Conservation (phyloP, 1,139 yeast genomes). For the Saccharomyces hybrid region DNA sequence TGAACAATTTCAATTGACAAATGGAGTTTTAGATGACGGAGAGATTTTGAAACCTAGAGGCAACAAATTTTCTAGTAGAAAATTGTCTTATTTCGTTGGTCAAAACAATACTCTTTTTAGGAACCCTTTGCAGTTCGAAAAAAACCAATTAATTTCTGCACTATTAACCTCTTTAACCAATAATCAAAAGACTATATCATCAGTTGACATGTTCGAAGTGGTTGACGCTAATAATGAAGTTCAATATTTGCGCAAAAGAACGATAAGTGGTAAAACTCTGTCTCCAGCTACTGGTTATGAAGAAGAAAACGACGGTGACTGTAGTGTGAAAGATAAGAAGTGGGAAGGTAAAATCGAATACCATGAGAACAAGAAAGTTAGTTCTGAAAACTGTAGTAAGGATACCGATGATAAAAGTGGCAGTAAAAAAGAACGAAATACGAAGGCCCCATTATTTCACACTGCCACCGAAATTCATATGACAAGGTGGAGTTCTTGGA, state of each 20-base stretch:
- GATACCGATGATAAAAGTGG: not conserved
- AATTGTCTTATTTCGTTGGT: not conserved
- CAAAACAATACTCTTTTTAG: conserved; percentile 7
- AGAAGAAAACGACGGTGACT: not conserved
- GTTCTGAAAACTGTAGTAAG: not conserved
- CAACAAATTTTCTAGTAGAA: conserved; percentile 7
- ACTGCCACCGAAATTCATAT: conserved; percentile 11
- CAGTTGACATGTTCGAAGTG: not conserved
- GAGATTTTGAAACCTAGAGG: not conserved
- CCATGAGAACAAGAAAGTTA: conserved; percentile 2
- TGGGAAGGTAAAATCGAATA: not conserved
- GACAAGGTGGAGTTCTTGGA: conserved; percentile 10
- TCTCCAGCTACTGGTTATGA: not conserved
- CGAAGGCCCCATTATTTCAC: conserved; percentile 4
- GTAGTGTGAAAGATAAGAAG: not conserved
- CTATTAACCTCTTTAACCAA: conserved; percentile 1
- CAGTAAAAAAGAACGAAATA: not conserved
- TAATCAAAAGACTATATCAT: not conserved
- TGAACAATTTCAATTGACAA: not conserved
- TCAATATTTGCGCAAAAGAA: conserved; percentile 7
- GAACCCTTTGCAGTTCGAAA: conserved; percentile 12
- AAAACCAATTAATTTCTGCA: conserved; percentile 6
- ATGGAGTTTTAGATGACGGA: not conserved
- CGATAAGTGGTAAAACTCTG: conserved; percentile 3
- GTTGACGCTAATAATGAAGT: not conserved